Percentiles rank a stretch among this genome's conserved stretches.
Conservation (phyloP, 495 filamentous ascomycete species). For the Ramalina peruviana region DNA sequence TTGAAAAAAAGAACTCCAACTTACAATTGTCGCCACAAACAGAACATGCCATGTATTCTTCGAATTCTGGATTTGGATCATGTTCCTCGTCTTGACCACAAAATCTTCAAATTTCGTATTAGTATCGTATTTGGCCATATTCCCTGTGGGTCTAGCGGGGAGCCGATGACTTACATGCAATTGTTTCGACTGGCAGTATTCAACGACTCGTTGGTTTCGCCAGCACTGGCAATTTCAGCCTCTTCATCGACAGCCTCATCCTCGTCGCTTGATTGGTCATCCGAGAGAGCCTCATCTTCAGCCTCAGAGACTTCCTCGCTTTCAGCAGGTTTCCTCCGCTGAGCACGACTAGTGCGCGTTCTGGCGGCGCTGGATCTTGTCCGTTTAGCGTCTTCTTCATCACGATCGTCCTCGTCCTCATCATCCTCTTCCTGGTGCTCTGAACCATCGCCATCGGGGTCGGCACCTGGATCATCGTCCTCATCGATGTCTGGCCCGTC, state of each 20-base stretch:
- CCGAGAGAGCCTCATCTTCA: conserved; percentile 31
- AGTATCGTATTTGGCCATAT: not conserved
- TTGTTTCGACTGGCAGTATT: conserved; percentile 44
- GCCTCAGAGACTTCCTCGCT: conserved; percentile 15
- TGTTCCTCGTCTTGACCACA: conserved; percentile 74
- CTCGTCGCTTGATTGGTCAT: conserved; percentile 39
- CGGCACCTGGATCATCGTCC: conserved; percentile 27
- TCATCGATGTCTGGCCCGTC: conserved; percentile 28
- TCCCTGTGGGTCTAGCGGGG: conserved; percentile 6
- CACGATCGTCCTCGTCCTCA: conserved; percentile 29
- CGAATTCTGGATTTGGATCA: conserved; percentile 77
- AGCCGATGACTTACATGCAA: conserved; percentile 47
- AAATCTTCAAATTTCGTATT: conserved; percentile 34
- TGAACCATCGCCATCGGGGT: conserved; percentile 27
- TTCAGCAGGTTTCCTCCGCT: conserved; percentile 2
- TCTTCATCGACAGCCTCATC: conserved; percentile 56
- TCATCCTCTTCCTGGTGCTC: conserved; percentile 17
- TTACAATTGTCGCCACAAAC: conserved; percentile 82
- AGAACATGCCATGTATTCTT: conserved; percentile 65
- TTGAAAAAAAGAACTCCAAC: conserved; percentile 26
- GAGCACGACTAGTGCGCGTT: not conserved
- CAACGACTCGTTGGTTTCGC: conserved; percentile 50
- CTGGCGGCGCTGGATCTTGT: not conserved
- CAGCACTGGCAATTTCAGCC: conserved; percentile 50
- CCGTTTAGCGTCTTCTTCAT: conserved; percentile 16